These are phyloP conservation scores for Nadsonia commutata DNA, from an alignment of 1,139 yeast species.

Conservation along the genomic window DNA sequence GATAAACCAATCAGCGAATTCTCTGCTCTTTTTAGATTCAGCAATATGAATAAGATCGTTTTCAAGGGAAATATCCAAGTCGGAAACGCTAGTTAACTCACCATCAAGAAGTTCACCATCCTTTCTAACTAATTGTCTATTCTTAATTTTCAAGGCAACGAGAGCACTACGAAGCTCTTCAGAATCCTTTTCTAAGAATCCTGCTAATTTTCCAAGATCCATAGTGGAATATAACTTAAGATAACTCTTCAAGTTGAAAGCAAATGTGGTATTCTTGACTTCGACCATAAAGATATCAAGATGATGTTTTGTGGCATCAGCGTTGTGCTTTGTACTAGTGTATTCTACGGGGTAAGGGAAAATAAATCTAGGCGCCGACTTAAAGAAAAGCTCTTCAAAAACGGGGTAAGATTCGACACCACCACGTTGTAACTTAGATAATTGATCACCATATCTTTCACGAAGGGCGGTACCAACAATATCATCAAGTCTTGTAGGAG, in stretches of 20 bases:
- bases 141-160: constrained; percentile 30
- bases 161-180: constrained; percentile 24
- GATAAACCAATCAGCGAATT: constrained; percentile 35
- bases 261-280: constrained; percentile 25
- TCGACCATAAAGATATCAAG: constrained; percentile 29
- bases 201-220: constrained; percentile 30
- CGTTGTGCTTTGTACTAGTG: constrained; percentile 20
- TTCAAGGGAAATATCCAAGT: constrained; percentile 29
- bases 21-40: constrained; percentile 31
- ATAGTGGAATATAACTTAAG: constrained; percentile 32
- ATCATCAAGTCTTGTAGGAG: constrained; percentile 34
- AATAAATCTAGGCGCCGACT: constrained; percentile 35
- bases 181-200: constrained; percentile 27
- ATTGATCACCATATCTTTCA: constrained; percentile 34
- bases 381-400: constrained; percentile 31
- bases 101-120: constrained; percentile 30
- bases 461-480: constrained; percentile 28
- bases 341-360: constrained; percentile 27
- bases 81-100: constrained; percentile 27
- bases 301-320: constrained; percentile 26
- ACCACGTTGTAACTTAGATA: constrained; percentile 28
- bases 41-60: constrained; percentile 30
- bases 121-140: constrained; percentile 30
- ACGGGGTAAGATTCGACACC: constrained; percentile 28
- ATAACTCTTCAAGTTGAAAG: constrained; percentile 30